Evolutionary conservation across 148 eudicot genomes (phyloP).

Genomic region (Talinum fruticosum): DNA sequence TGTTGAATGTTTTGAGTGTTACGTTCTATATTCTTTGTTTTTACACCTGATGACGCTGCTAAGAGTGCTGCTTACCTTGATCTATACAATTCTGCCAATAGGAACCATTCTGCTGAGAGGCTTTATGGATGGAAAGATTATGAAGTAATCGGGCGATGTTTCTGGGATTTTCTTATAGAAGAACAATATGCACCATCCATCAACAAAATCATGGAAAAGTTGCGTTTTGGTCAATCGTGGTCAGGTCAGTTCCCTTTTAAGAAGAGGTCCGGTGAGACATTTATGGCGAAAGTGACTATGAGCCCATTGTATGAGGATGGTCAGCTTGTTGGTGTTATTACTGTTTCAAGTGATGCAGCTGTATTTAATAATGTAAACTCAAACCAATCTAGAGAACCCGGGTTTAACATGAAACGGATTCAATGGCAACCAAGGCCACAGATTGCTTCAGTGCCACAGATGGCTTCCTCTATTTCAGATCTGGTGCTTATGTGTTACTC

Average conservation of each 20-base stretch:
- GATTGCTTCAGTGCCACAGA: constrained; percentile 51
- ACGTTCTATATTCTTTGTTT: background rate
- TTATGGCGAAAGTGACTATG: constrained; percentile 73
- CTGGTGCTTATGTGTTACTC: constrained; percentile 61
- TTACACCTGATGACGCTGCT: background rate
- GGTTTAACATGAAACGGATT: constrained; percentile 42
- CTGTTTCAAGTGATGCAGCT: constrained; percentile 85
- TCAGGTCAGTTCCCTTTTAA: constrained; percentile 80
- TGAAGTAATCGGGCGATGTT: constrained; percentile 60
- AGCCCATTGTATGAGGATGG: constrained; percentile 71
- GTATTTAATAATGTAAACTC: constrained; percentile 41
- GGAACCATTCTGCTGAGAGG: constrained; percentile 77
- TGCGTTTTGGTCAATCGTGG: constrained; percentile 62
- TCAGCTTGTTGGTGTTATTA: constrained; percentile 77
- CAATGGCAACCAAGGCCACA: constrained; percentile 62
- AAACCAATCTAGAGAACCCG: constrained; percentile 35
- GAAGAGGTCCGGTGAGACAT: constrained; percentile 61
- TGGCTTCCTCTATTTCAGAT: constrained; percentile 69
- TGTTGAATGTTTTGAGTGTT: background rate
- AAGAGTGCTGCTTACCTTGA: background rate
- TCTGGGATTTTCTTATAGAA: constrained; percentile 47
- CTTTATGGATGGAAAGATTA: constrained; percentile 71
- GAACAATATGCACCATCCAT: constrained; percentile 42
- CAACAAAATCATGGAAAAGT: constrained; percentile 38
- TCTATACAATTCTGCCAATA: constrained; percentile 21